Evolutionary conservation across 2,329 filamentous ascomycete genomes (phyloP), one percentile per base, ranked within the genome.

Genomic region (Scedosporium apiospermum): DNA sequence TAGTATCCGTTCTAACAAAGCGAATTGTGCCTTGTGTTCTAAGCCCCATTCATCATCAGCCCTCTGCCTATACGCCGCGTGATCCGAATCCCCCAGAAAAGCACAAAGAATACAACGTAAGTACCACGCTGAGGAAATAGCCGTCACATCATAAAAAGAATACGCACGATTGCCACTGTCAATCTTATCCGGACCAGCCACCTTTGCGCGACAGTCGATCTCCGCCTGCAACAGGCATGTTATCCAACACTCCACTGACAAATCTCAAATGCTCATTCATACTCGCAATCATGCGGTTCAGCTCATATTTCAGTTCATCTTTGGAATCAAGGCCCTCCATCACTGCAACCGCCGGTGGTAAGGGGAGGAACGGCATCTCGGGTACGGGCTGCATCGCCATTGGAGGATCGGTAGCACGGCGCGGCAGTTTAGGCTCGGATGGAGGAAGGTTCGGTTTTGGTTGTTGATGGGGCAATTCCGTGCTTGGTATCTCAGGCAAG

Each of bases 261-360:
- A 78, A 67, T 7, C 72, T 75, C 3, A 82, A 71, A 62, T 82
- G 80, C 16, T 81, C 78, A 9, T 76, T 72, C 3, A 82, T 71
- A 62, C 76, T 78, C 70, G 77, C 78, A 12, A 80, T 76, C 64
- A 85, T 73, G n/a, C 78, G 75, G 6, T 81, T 76, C 65, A 85
- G 73, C 66, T 79, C 76, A 63, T 78, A 76, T 51, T 78, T 79
- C 21, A 82, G 78, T 53, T 84, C 82, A 18, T 79, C 77, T 3
- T 75, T 70, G 0, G 79, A 78, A 0, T 80, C 81, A 27, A 78
- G 75, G 2, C 81, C 81, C 68, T 85, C 81, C 75, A 85, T 79
- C 44, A 83, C 81, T 59, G 76, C 75, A 1, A 76, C 70, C 1
- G 78, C 77, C 1, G 82, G 83, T 6, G 79, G 78, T 2, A 72